A percentile compares a stretch with the other conserved stretches of the same genome.
These are phyloP conservation scores for Fraxinus floribunda DNA, from an alignment of 305 asterid genomes.

Conservation along the genomic window DNA sequence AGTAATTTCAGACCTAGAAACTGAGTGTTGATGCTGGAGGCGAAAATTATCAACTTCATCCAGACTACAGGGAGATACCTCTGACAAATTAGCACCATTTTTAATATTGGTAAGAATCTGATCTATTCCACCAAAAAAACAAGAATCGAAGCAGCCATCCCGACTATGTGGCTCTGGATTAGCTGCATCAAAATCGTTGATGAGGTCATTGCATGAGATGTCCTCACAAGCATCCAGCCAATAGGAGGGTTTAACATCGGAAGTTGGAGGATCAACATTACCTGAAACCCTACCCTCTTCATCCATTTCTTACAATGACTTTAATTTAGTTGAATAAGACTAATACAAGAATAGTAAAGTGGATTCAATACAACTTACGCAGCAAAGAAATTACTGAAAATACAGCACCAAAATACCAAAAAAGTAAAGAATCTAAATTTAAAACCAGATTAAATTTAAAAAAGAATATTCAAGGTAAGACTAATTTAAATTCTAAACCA, in stretches of 20 bases:
- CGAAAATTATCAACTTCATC: constrained; percentile 26
- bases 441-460: not conserved
- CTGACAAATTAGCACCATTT: constrained; percentile 42
- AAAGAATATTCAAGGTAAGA: not conserved
- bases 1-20: constrained; percentile 21
- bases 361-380: not conserved
- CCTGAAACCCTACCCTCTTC: constrained; percentile 48
- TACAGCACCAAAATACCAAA: not conserved
- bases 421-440: not conserved
- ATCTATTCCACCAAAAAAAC: constrained; percentile 74
- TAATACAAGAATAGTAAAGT: not conserved
- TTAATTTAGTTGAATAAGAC: not conserved
- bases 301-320: constrained; percentile 37
- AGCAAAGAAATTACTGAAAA: not conserved
- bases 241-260: constrained; percentile 59
- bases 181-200: constrained; percentile 44
- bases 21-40: constrained; percentile 21
- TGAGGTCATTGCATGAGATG: constrained; percentile 61
- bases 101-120: constrained; percentile 62
- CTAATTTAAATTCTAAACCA: not conserved
- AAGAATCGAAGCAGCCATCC: constrained; percentile 46
- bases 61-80: constrained; percentile 9
- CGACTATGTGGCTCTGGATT: constrained; percentile 29
- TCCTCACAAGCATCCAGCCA: constrained; percentile 97
- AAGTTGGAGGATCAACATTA: constrained; percentile 27